Conservation (phyloP, 768 basidiomycete species). For the Termitomyces sp. region DNA sequence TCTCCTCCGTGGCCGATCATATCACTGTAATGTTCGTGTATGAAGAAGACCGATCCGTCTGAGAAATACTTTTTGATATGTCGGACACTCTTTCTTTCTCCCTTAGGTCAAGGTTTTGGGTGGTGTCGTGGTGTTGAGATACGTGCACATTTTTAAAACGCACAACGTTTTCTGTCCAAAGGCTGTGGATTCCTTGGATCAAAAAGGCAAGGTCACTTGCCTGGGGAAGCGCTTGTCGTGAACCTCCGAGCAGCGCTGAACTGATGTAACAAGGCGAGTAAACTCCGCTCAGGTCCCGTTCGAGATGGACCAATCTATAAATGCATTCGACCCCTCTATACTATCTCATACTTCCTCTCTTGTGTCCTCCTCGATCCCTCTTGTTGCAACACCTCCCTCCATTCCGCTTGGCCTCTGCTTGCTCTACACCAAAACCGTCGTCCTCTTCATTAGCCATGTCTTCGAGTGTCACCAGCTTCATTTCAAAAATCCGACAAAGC, state of each 20-base stretch:
- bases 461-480: constrained; percentile 35
- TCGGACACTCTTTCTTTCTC: too few relatives aligned
- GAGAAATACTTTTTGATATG: background rate
- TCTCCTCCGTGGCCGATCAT: background rate
- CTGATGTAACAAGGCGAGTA: constrained; percentile 11
- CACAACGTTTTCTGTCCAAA: background rate
- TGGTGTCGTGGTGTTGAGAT: background rate
- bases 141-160: background rate
- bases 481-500: constrained; percentile 48
- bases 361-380: background rate
- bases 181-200: background rate
- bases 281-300: constrained; percentile 14
- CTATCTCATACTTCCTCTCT: background rate
- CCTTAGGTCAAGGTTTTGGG: background rate
- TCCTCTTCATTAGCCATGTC: constrained; percentile 16
- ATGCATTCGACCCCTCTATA: background rate
- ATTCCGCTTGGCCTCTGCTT: constrained; percentile 6
- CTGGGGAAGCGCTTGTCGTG: background rate
- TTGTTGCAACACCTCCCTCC: background rate
- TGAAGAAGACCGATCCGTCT: background rate
- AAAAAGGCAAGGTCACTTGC: background rate
- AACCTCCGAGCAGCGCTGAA: constrained; percentile 4
- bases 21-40: background rate
- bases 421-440: constrained; percentile 6
- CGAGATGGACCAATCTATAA: background rate